Conservation (phyloP, 371 early-diverging fungal species). For the Mucor plumbeus region DNA sequence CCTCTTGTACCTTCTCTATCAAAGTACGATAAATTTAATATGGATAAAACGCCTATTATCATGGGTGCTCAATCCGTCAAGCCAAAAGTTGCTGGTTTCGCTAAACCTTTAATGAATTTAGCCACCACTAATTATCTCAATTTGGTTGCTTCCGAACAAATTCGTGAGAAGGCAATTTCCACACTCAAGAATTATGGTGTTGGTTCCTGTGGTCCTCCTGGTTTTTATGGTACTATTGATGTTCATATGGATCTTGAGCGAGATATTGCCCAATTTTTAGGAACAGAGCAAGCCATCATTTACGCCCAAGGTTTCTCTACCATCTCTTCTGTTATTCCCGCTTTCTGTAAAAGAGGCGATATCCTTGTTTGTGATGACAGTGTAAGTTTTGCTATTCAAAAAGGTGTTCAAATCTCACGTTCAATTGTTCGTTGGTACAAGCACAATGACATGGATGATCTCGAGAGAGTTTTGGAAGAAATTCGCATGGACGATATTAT, state of each 20-base stretch:
- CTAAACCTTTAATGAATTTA: conserved; percentile 79
- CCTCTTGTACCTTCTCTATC: conserved; percentile 86
- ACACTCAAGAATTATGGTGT: conserved; percentile 97
- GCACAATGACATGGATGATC: conserved; percentile 94
- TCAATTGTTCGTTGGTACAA: conserved; percentile 89
- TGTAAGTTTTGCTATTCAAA: conserved; percentile 88
- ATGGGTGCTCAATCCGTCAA: conserved; percentile 69
- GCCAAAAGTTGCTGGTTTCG: conserved; percentile 55
- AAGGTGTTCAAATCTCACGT: conserved; percentile 91
- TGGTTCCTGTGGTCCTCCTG: conserved; percentile 99
- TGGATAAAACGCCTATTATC: conserved; percentile 82
- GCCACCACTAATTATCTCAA: conserved; percentile 91
- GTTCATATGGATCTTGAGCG: conserved; percentile 97
- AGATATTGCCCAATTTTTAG: conserved; percentile 88
- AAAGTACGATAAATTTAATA: conserved; percentile 73
- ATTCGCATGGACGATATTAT: conserved; percentile 64
- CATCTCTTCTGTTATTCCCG: conserved; percentile 94
- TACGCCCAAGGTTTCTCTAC: conserved; percentile 98
- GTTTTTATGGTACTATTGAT: conserved; percentile 99
- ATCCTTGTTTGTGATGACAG: conserved; percentile 94
- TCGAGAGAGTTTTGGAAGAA: conserved; percentile 86
- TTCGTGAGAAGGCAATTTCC: conserved; percentile 85
- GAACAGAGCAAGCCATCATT: conserved; percentile 92
- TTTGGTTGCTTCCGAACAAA: conserved; percentile 72
- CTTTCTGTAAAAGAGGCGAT: conserved; percentile 98